phyloP scores from a whole-genome alignment of 2,329 filamentous ascomycete species.

The Allantophomopsis lycopodina region DNA sequence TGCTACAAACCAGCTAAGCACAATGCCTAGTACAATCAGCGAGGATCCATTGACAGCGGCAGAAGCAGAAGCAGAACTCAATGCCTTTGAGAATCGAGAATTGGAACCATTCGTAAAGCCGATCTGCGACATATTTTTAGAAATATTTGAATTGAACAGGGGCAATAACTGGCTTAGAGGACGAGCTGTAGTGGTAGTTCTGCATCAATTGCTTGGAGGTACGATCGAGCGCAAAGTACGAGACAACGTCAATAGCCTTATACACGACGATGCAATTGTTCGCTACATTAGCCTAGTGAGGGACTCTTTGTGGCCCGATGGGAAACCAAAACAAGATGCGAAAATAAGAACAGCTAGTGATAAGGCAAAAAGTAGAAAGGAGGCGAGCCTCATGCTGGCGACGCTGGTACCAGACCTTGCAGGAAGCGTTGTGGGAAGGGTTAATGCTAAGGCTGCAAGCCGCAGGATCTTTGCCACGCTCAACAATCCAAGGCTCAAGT shows the following conservation, averaged over 20 bases:
- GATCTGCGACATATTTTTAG: slow-evolving; percentile 93
- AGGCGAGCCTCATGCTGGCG: slow-evolving; percentile 79
- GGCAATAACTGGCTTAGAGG: slow-evolving; percentile 97
- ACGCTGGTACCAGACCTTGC: slow-evolving; percentile 85
- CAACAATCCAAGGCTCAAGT: slow-evolving; percentile 87
- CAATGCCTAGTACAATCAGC: slow-evolving; percentile 34
- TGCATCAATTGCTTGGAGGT: slow-evolving; percentile 89
- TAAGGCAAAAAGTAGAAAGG: slow-evolving; percentile 67
- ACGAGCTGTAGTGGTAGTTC: slow-evolving; percentile 85
- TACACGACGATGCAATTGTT: slow-evolving; percentile 67
- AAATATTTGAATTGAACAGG: slow-evolving; percentile 85
- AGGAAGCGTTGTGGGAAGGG: slow-evolving; percentile 81
- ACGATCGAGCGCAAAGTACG: slow-evolving; percentile 94
- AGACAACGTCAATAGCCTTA: slow-evolving; percentile 61
- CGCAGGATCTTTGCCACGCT: slow-evolving; percentile 79
- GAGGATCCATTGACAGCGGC: slow-evolving; percentile 39
- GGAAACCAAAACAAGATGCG: slow-evolving; percentile 32
- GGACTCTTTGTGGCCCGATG: slow-evolving; percentile 72
- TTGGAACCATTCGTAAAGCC: slow-evolving; percentile 95
- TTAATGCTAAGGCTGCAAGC: slow-evolving; percentile 83
- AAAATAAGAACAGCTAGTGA: slow-evolving; percentile 53
- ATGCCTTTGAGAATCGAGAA: slow-evolving; percentile 82
- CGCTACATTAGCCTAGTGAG: slow-evolving; percentile 63
- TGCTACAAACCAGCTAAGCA: slow-evolving; percentile 49
- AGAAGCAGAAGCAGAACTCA: slow-evolving; percentile 87